phyloP scores from a whole-genome alignment of 305 asterid genomes.

The Andrographis paniculata region DNA sequence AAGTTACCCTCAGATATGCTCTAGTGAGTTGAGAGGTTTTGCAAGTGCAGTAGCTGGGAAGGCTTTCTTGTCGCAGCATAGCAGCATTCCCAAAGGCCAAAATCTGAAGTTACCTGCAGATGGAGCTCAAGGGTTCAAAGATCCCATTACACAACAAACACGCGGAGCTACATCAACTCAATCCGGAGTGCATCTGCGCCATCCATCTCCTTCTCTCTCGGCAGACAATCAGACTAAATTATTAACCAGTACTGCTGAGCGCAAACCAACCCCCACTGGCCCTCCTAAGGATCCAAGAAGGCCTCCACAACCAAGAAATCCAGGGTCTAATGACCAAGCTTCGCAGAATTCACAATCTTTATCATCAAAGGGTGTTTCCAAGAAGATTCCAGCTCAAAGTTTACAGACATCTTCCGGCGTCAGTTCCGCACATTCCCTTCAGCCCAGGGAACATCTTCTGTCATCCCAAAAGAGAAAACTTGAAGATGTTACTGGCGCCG shows the following conservation, averaged over 20 bases:
- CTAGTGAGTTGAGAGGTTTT: constrained; percentile 33
- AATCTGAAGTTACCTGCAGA: constrained; percentile 30
- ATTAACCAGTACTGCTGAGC: constrained; percentile 30
- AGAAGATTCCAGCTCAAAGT: constrained; percentile 29
- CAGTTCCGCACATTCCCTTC: constrained; percentile 27
- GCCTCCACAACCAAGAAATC: constrained; percentile 36
- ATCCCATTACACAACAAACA: constrained; percentile 34
- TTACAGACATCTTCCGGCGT: constrained; percentile 31
- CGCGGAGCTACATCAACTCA: constrained; percentile 35
- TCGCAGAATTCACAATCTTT: constrained; percentile 34
- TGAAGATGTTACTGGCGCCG: constrained; percentile 28
- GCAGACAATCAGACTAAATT: constrained; percentile 24
- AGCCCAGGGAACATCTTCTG: constrained; percentile 31
- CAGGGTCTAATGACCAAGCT: constrained; percentile 25
- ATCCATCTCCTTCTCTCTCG: constrained; percentile 48
- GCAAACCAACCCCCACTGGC: constrained; percentile 30
- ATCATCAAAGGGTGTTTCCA: constrained; percentile 30
- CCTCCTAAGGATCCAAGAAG: constrained; percentile 71
- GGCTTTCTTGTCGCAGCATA: constrained; percentile 34
- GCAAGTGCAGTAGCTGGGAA: constrained; percentile 29
- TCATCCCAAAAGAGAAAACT: constrained; percentile 27
- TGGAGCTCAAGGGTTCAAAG: constrained; percentile 30
- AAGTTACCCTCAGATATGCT: constrained; percentile 41
- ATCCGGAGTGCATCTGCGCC: constrained; percentile 34
- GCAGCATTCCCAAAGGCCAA: constrained; percentile 30